These are phyloP conservation scores for Corchorus olitorius DNA, from an alignment of 345 rosid species.

Conservation along the genomic window DNA sequence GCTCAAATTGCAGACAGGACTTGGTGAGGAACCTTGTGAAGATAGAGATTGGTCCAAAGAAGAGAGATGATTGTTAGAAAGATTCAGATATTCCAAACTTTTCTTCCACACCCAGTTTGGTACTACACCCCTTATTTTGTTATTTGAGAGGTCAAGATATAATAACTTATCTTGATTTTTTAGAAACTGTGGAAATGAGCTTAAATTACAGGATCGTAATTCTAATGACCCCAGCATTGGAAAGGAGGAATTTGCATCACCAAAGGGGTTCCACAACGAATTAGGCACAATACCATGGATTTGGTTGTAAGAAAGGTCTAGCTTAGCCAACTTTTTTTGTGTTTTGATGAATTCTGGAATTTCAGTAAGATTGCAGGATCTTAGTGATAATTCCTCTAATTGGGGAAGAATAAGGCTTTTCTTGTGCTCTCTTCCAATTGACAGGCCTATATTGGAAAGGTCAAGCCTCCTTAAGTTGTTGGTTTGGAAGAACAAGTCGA, in stretches of 20 bases:
- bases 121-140: neutral
- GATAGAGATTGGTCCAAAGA: neutral
- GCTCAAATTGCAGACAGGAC: neutral
- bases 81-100: neutral
- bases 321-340: neutral
- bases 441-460: neutral
- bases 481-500: too few species aligned
- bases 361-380: neutral
- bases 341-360: neutral
- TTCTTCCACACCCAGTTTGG: neutral
- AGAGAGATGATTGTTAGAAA: neutral
- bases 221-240: neutral
- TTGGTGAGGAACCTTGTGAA: neutral
- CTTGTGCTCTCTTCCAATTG: neutral
- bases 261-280: constrained; percentile 1
- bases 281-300: neutral
- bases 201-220: neutral
- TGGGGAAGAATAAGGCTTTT: neutral
- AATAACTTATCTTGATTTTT: neutral
- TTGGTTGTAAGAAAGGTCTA: neutral
- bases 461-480: neutral
- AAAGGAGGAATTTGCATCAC: neutral
- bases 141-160: neutral
- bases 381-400: neutral
- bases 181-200: neutral